These are phyloP conservation scores for Centrapalus pauciflorus DNA, from an alignment of 129 eudicot genomes.

Conservation along the genomic window DNA sequence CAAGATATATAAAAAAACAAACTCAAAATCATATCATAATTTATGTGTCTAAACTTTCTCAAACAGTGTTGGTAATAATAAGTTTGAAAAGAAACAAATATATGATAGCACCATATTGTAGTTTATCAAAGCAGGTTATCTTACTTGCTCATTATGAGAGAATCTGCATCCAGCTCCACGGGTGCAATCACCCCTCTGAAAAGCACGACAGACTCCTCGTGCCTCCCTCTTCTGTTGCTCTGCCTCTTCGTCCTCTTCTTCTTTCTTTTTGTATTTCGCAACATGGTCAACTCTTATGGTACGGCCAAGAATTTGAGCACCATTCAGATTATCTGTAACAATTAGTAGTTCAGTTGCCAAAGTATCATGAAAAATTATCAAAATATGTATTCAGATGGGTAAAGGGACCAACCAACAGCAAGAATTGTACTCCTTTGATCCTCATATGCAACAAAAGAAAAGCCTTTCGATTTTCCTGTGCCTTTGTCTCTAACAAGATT, in stretches of 20 bases:
- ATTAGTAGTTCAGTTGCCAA: not conserved
- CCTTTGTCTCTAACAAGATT: conserved; percentile 86
- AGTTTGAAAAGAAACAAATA: not conserved
- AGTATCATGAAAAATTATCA: not conserved
- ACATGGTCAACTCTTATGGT: conserved; percentile 91
- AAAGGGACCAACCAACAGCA: conserved; percentile 81
- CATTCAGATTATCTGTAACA: conserved; percentile 75
- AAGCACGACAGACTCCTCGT: conserved; percentile 95
- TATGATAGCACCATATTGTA: not conserved
- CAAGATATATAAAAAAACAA: not conserved
- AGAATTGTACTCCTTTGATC: conserved; percentile 94
- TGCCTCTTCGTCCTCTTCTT: conserved; percentile 87
- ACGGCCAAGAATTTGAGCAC: conserved; percentile 79
- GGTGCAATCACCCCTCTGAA: conserved; percentile 84
- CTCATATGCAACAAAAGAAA: conserved; percentile 93
- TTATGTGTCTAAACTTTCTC: not conserved
- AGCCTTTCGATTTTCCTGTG: conserved; percentile 93
- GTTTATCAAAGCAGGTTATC: conserved; percentile 7
- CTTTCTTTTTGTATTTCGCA: conserved; percentile 72
- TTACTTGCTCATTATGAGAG: conserved; percentile 87
- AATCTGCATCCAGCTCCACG: conserved; percentile 90
- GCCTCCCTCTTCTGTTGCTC: conserved; percentile 75
- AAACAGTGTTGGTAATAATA: not conserved
- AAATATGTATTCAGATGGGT: not conserved
- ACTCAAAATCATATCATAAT: not conserved